Conservation (phyloP, 768 basidiomycete genomes). For the Mycena amicta region DNA sequence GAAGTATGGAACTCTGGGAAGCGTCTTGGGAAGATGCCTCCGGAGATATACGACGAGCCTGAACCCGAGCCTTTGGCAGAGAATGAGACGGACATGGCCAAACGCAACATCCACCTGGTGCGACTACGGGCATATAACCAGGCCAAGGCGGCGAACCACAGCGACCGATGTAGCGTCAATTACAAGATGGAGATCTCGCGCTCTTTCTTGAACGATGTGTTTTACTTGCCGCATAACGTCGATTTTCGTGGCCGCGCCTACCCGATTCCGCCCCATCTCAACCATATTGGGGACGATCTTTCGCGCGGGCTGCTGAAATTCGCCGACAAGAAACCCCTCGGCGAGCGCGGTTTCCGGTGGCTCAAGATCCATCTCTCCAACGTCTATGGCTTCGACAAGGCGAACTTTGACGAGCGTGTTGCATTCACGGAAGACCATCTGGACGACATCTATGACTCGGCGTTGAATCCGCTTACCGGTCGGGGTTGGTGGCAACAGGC, state of each 20-base stretch:
- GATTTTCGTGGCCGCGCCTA: constrained; percentile 98
- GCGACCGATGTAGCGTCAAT: constrained; percentile 89
- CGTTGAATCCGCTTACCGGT: constrained; percentile 75
- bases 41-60: constrained; percentile 61
- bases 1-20: constrained; percentile 88
- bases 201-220: constrained; percentile 86
- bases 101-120: constrained; percentile 53
- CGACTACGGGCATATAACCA: constrained; percentile 58
- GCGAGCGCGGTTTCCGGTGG: constrained; percentile 86
- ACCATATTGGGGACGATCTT: constrained; percentile 94
- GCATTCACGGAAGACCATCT: constrained; percentile 72
- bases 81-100: constrained; percentile 52
- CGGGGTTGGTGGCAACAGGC: constrained; percentile 86
- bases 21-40: constrained; percentile 82
- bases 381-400: constrained; percentile 93
- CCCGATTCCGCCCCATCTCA: constrained; percentile 93
- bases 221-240: constrained; percentile 94
- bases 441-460: constrained; percentile 81
- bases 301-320: constrained; percentile 86
- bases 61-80: constrained; percentile 62
- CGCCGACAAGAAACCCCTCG: constrained; percentile 76
- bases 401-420: constrained; percentile 90
- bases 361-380: constrained; percentile 95
- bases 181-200: constrained; percentile 96
- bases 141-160: constrained; percentile 79